phyloP scores from a whole-genome alignment of 2,329 filamentous ascomycete genomes.

The Biscogniauxia mediterranea region DNA sequence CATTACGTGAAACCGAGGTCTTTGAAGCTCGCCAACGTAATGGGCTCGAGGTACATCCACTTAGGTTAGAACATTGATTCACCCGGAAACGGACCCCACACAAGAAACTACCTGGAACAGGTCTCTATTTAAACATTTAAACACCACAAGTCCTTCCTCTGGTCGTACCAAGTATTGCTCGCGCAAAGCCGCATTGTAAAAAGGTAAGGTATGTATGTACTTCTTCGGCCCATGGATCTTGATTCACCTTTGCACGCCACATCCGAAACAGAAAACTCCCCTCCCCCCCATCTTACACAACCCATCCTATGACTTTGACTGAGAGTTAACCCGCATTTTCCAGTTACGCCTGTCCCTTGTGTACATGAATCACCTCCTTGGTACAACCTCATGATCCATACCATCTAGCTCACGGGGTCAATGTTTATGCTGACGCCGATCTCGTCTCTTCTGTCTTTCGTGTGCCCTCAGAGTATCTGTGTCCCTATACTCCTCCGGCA shows the following conservation, averaged over 20 bases:
- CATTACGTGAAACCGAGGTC: no score
- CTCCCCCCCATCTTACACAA: background rate
- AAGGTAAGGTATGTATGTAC: background rate
- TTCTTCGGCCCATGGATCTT: background rate
- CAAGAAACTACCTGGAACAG: background rate
- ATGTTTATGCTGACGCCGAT: conserved; percentile 51
- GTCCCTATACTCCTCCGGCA: conserved; percentile 65
- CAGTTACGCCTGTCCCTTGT: background rate
- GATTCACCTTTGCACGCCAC: background rate
- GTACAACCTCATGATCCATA: background rate
- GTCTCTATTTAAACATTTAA: background rate
- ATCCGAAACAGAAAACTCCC: background rate
- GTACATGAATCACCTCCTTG: background rate
- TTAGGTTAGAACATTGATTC: background rate
- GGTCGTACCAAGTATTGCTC: background rate
- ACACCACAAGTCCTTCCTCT: background rate
- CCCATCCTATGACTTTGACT: background rate
- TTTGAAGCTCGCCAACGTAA: no score
- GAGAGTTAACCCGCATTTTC: background rate
- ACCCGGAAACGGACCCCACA: background rate
- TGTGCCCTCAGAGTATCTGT: conserved; percentile 55
- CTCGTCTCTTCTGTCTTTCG: conserved; percentile 61
- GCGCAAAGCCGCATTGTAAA: background rate
- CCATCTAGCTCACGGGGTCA: conserved; percentile 22
- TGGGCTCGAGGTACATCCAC: background rate